phyloP scores from a whole-genome alignment of 345 rosid genomes.

The Pseudoturritis turrita region DNA sequence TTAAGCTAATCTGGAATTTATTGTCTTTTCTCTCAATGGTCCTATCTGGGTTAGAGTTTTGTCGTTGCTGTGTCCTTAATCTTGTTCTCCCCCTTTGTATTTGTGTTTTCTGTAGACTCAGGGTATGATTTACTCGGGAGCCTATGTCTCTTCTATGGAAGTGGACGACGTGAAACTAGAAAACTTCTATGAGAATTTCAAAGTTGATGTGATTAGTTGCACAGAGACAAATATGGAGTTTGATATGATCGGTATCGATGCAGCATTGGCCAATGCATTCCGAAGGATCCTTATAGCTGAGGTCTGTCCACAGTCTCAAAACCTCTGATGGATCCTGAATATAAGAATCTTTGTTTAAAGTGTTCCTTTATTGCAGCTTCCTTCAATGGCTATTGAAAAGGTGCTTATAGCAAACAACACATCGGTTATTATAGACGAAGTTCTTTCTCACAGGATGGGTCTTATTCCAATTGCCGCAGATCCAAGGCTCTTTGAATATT shows the following conservation, averaged over 20 bases:
- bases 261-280: conserved; percentile 83
- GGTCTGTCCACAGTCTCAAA: conserved; percentile 35
- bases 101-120: conserved; percentile 57
- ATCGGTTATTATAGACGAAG: conserved; percentile 82
- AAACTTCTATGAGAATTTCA: conserved; percentile 49
- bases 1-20: not conserved
- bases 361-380: conserved; percentile 46
- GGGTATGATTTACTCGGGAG: conserved; percentile 51
- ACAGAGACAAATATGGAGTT: conserved; percentile 67
- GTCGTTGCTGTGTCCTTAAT: not conserved
- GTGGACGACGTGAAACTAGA: conserved; percentile 50
- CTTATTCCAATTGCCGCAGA: conserved; percentile 79
- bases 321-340: not conserved
- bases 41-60: not conserved
- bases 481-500: conserved; percentile 80
- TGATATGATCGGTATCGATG: conserved; percentile 87
- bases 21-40: not conserved
- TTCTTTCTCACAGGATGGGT: conserved; percentile 93
- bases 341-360: not conserved
- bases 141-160: conserved; percentile 55
- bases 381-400: conserved; percentile 96
- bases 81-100: not conserved
- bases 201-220: conserved; percentile 56
- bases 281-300: conserved; percentile 89
- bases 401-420: conserved; percentile 87